These are phyloP conservation scores for Leccinum incarnatum DNA, from an alignment of 768 basidiomycete genomes.

Conservation along the genomic window DNA sequence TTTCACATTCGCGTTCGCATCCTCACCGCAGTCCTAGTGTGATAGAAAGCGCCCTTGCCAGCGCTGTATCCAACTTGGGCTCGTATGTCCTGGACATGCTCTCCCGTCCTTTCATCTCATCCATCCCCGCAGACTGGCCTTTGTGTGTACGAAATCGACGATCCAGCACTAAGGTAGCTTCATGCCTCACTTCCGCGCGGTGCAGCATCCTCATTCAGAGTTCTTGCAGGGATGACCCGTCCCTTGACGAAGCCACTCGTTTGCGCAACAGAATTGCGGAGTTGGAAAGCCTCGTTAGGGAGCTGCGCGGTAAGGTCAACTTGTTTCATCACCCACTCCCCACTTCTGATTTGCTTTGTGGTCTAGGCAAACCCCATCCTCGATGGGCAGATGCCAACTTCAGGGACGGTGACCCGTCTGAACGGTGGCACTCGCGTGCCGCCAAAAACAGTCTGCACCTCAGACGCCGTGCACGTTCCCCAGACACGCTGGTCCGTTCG, in stretches of 20 bases:
- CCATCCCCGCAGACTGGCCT: constrained; percentile 67
- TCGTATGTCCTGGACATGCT: constrained; percentile 46
- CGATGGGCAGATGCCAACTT: constrained; percentile 81
- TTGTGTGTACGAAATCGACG: constrained; percentile 94
- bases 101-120: constrained; percentile 4
- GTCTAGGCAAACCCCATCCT: constrained; percentile 78
- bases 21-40: constrained; percentile 44
- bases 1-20: not conserved
- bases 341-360: constrained; percentile 8
- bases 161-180: constrained; percentile 71
- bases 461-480: constrained; percentile 40
- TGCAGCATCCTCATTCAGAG: not conserved
- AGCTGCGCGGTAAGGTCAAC: constrained; percentile 63
- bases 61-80: constrained; percentile 83
- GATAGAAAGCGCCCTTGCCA: constrained; percentile 91
- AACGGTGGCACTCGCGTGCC: constrained; percentile 85
- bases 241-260: constrained; percentile 82
- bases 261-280: constrained; percentile 88
- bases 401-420: constrained; percentile 75
- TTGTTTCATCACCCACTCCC: constrained; percentile 7
- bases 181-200: not conserved
- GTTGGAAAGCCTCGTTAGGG: constrained; percentile 87
- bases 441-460: constrained; percentile 57
- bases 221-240: constrained; percentile 71
- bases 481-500: constrained; percentile 32